Evolutionary conservation across 2,329 filamentous ascomycete species (phyloP), one percentile per base, ranked within the genome.

Genomic region (Aspergillus tanneri): DNA sequence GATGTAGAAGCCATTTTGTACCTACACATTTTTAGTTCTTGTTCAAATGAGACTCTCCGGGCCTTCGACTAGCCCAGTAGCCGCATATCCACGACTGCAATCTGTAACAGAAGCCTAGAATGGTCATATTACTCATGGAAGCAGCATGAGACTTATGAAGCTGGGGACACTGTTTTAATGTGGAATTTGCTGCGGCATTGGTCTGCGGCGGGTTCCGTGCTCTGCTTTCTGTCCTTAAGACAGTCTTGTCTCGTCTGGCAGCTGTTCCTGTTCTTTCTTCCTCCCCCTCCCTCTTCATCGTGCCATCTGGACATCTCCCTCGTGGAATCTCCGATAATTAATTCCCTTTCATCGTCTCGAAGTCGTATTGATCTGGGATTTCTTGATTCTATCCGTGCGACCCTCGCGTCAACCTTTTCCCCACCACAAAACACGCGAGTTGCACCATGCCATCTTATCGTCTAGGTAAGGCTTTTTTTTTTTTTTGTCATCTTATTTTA

Each of bases 151-250:
- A n/a, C 16, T 16, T 12, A 4, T 28, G 12, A 16, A 18, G 36
- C 6, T 25, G 18, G 18, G 11, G 10, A 28, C 23, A 24, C n/a
- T 14, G 23, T 11, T 27, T 14, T 22, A 24, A 9, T 16, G 23
- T 12, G 14, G 30, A 16, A 45, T 43, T 38, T 45, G 36, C 45
- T 58, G 59, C 55, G 53, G 53, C 27, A 45, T 46, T 61, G 58
- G 57, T 61, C 57, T 52, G 55, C 54, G 50, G 49, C 51, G 57
- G 27, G 44, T 52, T 57, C 57, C 57, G 53, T 57, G 53, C 37
- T 46, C 11, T 43, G 36, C 18, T 21, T 19, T 46, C 45, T 46
- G 47, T 27, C 42, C 48, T 18, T 28, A 2, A n/a, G 12, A 5
- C 19, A 12, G 38, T 24, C 11, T 21, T 43, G 32, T 27, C 46